Evolutionary conservation across 2,329 filamentous ascomycete genomes (phyloP), one percentile per base, ranked within the genome.

Genomic region (Chrysoporthe cubensis): DNA sequence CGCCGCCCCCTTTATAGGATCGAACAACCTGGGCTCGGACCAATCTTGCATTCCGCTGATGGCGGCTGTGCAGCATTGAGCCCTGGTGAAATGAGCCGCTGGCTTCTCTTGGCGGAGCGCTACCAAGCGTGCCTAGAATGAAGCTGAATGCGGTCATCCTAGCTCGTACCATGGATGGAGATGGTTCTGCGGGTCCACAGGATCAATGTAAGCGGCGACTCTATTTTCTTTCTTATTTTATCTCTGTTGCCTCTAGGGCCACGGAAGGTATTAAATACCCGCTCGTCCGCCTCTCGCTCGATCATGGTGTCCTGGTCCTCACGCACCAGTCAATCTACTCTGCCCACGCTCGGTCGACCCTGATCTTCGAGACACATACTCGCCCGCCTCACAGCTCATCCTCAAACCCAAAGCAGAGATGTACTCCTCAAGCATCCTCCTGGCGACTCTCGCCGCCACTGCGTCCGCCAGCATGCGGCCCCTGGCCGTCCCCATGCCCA

Each of bases 381-480:
- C 44, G 44, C 13, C 21, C 42, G 14, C 43, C 48, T 42, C 14
- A 34, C 13, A 48, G 32, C 32, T 14, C 37, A 37, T 4, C 13
- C 21, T 21, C 34, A 6, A 21, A 32, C 32, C 32, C 18, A n/a
- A 42, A 65, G 11, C 42, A 70, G 74, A 69, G 1, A 77, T 77
- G 75, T 62, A 72, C 62, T 52, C 70, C 65, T 72, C 73, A 57
- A 71, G 69, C 58, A 40, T 71, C 67, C 40, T 76, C 63, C 46
- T 76, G 64, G 61, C 72, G 57, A 70, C 71, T 67, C 66, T 75
- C 57, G 72, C 70, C 44, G 68, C 71, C 34, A 68, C 74, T 7
- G 73, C 68, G 66, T 66, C 71, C n/a, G 73, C 68, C 65, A 58
- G 69, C 54, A 26, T 72, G 37, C 66, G 58, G 58, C 70, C 69